Evolutionary conservation across 345 rosid species (phyloP).

Genomic region (Camelina laxa): DNA sequence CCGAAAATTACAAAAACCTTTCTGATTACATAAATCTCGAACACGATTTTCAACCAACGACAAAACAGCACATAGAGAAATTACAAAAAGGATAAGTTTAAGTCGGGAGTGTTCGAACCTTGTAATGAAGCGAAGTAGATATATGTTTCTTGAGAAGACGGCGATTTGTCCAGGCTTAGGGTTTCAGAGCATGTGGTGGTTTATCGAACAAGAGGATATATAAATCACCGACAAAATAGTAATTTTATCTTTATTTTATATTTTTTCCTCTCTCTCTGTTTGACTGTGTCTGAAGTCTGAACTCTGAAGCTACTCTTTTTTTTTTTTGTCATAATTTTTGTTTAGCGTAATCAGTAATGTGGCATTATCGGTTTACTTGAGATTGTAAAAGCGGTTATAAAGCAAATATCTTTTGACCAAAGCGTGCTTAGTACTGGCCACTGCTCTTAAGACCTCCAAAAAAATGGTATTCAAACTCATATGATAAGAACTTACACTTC

Average conservation of each 20-base stretch:
- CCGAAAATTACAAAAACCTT: neutral
- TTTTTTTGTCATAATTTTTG: no score
- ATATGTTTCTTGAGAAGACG: constrained; percentile 31
- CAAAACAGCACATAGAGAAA: neutral
- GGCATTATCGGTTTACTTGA: neutral
- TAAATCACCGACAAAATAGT: neutral
- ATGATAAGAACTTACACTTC: constrained; percentile 12
- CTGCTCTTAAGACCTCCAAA: neutral
- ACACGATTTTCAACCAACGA: neutral
- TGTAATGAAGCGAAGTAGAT: constrained; percentile 3
- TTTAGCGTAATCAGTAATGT: no score
- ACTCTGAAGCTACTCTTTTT: neutral
- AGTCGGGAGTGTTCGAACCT: constrained; percentile 21
- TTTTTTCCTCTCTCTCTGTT: neutral
- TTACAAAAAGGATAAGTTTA: neutral
- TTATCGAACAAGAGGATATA: constrained; percentile 9
- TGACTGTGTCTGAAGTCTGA: neutral
- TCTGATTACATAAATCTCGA: neutral
- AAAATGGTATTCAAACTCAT: neutral
- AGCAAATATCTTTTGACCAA: neutral
- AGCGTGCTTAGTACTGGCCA: neutral
- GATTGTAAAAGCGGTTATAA: neutral
- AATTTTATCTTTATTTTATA: neutral
- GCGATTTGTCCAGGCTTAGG: constrained; percentile 31
- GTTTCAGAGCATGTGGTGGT: constrained; percentile 32